Conservation (phyloP, 495 filamentous ascomycete genomes). For the Acidiella bohemica region DNA sequence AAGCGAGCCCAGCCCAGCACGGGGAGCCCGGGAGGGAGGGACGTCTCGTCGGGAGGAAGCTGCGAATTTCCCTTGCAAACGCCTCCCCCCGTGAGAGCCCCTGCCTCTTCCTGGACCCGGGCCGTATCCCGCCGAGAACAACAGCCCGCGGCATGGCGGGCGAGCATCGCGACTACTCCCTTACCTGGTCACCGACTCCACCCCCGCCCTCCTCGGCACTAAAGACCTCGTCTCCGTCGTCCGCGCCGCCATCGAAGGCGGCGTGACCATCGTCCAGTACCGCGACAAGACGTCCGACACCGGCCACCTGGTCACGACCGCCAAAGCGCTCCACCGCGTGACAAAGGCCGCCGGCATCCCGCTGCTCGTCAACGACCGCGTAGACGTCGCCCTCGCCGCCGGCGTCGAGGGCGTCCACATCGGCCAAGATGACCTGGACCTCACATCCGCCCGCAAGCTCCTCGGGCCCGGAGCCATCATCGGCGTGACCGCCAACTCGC, state of each 20-base stretch:
- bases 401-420: constrained; percentile 86
- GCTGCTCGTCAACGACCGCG: constrained; percentile 87
- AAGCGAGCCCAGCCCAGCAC: too few species aligned
- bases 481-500: constrained; percentile 57
- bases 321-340: constrained; percentile 53
- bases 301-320: constrained; percentile 53
- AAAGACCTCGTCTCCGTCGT: constrained; percentile 62
- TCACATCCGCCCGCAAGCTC: constrained; percentile 52
- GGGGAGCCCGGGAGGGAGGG: too few species aligned
- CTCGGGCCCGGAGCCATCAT: constrained; percentile 60
- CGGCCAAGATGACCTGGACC: constrained; percentile 82
- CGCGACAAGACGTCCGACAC: constrained; percentile 80
- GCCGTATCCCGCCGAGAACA: too few species aligned
- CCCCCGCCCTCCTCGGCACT: constrained; percentile 57
- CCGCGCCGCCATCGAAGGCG: constrained; percentile 61
- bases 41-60: too few species aligned
- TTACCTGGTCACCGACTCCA: constrained; percentile 95
- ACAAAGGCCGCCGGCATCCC: constrained; percentile 58
- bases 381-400: constrained; percentile 77
- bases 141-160: too few species aligned
- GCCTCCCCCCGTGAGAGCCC: too few species aligned
- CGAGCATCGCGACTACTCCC: constrained; percentile 51
- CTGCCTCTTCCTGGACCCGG: too few species aligned
- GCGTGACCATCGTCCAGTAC: constrained; percentile 79
- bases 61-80: too few species aligned